phyloP scores from a whole-genome alignment of 805 yeast genomes.

The Kodamaea lidongshanica region DNA sequence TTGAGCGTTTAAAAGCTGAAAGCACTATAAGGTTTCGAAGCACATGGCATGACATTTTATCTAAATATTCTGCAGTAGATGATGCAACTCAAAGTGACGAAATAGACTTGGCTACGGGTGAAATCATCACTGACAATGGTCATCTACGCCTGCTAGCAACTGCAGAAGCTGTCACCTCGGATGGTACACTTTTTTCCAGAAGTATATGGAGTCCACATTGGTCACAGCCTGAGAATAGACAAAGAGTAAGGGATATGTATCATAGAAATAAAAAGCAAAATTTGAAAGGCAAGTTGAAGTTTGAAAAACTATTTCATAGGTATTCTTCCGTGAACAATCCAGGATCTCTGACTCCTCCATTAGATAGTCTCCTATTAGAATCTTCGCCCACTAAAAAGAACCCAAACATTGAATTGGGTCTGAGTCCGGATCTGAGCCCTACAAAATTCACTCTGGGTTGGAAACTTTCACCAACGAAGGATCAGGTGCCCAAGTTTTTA shows the following conservation, averaged over 20 bases:
- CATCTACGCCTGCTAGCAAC: slow-evolving; percentile 48
- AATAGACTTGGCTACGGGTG: slow-evolving; percentile 60
- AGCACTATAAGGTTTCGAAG: slow-evolving; percentile 22
- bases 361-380: slow-evolving; percentile 5
- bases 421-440: too few relatives aligned
- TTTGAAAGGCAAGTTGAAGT: slow-evolving; percentile 15
- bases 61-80: slow-evolving; percentile 43
- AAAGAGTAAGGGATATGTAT: slow-evolving; percentile 7
- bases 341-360: slow-evolving; percentile 3
- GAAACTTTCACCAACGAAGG: slow-evolving; percentile 2
- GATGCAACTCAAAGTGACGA: slow-evolving; percentile 54
- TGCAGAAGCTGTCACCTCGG: slow-evolving; percentile 2
- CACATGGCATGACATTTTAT: slow-evolving; percentile 49
- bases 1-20: slow-evolving; percentile 21
- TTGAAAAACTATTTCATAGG: too few relatives aligned
- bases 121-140: slow-evolving; percentile 60
- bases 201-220: slow-evolving; percentile 36
- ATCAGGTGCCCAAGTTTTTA: neutral
- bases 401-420: too few relatives aligned
- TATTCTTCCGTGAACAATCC: slow-evolving; percentile 1
- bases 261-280: slow-evolving; percentile 7
- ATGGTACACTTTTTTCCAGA: slow-evolving; percentile 12
- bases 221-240: slow-evolving; percentile 20
- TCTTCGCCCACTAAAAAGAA: slow-evolving; percentile 6
- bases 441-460: too few relatives aligned